Base-by-base conservation (phyloP, 331 rosid genomes). In the Phaseolus coccineus region DNA sequence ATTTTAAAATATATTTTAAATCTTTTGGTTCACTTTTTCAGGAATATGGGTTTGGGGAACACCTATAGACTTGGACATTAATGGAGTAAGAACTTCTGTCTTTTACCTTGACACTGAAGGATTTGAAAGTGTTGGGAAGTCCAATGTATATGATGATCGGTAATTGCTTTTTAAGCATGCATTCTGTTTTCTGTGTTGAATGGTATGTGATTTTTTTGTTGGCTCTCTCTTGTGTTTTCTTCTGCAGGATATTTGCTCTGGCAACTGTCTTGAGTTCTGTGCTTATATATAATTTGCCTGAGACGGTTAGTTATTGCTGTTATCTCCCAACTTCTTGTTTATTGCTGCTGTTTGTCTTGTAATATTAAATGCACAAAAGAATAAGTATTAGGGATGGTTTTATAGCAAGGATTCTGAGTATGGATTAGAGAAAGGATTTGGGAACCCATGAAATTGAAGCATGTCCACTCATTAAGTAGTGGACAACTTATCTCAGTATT, bases 1-100 rank as follows among this genome's bases (percentile, higher is more conserved):
- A 35, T 69, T 76, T 80, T 57, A 30, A 40, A 16, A 48, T 55
- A 58, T 33, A 22, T 42, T 15, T 64, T 67, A 24, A 67, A 39
- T 83, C 81, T 59, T 73, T 70, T 62, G 73, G 71, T 50, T 71
- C 27, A 22, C 9, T 33, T 68, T 12, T 71, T 13, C 88, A 95
- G 99, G 99, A 74, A 93, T 95, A 80, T 95, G 99, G 99, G 89
- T 95, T 48, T 95, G 98, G 99, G 99, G 98, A 79, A 87, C 91
- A 16, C 98, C 99, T 5, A 62, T 89, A 74, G 98, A 95, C 61
- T 65, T 93, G 84, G 90, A 86, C 78, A 90, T 95, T 75, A 82
- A 89, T 77, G 98, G 99, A 80, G 97, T 89, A 70, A 90, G 77
- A 84, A 95, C 97, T 82, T 95, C 97, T 42, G 96, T 95, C 69